Evolutionary conservation across 768 basidiomycete species (phyloP).

Genomic region (Tricholoma furcatifolium): DNA sequence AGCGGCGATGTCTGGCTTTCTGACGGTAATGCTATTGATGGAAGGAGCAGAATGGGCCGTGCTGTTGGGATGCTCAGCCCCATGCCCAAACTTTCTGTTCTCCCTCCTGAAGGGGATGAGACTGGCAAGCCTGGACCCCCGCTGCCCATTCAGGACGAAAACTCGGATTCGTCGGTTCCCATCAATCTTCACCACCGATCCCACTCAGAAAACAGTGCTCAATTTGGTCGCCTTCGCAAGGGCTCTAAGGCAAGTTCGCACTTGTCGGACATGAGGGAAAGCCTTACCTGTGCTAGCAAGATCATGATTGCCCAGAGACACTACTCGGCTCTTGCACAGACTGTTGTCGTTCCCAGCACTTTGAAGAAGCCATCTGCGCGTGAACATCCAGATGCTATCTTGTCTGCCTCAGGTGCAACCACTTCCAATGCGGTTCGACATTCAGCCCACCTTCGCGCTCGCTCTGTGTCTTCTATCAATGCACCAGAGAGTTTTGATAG

Average conservation of each 20-base stretch:
- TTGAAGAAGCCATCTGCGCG: constrained; percentile 36
- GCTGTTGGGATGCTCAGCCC: constrained; percentile 63
- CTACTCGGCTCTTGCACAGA: constrained; percentile 69
- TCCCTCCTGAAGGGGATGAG: constrained; percentile 56
- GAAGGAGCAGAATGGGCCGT: constrained; percentile 58
- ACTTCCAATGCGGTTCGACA: constrained; percentile 27
- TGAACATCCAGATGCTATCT: constrained; percentile 28
- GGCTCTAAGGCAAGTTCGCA: constrained; percentile 59
- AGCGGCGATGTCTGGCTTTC: constrained; percentile 76
- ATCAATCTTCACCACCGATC: constrained; percentile 49
- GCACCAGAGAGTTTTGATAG: constrained; percentile 37
- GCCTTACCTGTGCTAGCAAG: constrained; percentile 46
- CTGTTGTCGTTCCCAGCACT: constrained; percentile 47
- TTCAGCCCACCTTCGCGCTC: constrained; percentile 56
- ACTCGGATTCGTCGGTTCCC: constrained; percentile 42
- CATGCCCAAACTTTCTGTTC: constrained; percentile 65
- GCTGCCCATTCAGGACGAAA: constrained; percentile 58
- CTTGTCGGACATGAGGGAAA: constrained; percentile 50
- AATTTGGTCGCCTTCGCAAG: constrained; percentile 50
- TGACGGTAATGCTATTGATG: constrained; percentile 71
- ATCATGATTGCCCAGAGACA: constrained; percentile 76
- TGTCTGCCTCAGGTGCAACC: constrained; percentile 36
- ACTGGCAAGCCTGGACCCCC: constrained; percentile 52
- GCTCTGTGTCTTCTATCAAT: constrained; percentile 54
- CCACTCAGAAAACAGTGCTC: constrained; percentile 53